Evolutionary conservation across 371 early-diverging fungal species (phyloP).

Genomic region (Blyttiomyces sp.): DNA sequence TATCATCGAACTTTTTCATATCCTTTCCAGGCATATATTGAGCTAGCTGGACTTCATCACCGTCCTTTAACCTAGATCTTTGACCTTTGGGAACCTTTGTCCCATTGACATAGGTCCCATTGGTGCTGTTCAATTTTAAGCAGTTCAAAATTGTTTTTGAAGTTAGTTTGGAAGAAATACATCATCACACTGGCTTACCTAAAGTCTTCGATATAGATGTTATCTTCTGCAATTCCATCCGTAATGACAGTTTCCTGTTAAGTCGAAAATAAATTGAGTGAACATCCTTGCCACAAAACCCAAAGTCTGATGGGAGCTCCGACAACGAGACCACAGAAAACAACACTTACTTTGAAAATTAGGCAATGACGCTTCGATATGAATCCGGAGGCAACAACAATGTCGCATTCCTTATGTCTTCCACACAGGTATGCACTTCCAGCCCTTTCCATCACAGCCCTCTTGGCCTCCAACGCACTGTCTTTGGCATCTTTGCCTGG

Average conservation of each 20-base stretch:
- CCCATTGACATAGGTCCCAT: constrained; percentile 75
- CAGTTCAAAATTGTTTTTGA: no score
- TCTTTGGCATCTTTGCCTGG: no score
- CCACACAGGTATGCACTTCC: constrained; percentile 67
- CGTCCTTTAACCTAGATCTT: constrained; percentile 54
- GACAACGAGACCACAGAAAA: constrained; percentile 3
- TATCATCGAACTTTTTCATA: constrained; percentile 17
- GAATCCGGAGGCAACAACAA: constrained; percentile 46
- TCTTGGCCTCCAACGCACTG: no score
- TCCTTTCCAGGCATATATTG: constrained; percentile 22
- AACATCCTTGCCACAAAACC: no score
- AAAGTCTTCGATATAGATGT: constrained; percentile 46
- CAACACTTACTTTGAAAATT: constrained; percentile 56
- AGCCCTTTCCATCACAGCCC: background rate
- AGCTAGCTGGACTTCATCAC: constrained; percentile 64
- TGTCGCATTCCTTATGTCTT: constrained; percentile 59
- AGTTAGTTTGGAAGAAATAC: background rate
- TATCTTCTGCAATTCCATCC: constrained; percentile 33
- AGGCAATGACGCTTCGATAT: constrained; percentile 74
- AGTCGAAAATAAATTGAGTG: no score
- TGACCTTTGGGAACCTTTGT: constrained; percentile 44
- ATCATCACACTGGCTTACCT: constrained; percentile 19
- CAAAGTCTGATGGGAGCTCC: no score
- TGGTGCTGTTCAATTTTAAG: constrained; percentile 56
- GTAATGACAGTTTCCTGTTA: constrained; percentile 40